Base-by-base conservation (phyloP, 768 basidiomycete species). In the Pleurotus pulmonarius region DNA sequence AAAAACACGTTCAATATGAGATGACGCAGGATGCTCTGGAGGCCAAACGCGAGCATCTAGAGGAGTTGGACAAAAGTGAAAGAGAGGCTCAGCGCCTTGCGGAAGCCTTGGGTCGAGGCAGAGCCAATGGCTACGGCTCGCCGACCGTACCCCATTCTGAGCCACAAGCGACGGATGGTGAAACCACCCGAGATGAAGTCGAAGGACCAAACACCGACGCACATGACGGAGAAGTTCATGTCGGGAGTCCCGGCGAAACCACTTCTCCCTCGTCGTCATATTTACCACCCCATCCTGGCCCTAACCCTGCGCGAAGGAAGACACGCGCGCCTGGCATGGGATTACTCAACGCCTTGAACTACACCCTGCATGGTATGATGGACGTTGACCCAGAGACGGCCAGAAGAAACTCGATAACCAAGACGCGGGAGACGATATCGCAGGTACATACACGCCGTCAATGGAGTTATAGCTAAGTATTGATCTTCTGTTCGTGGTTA, bases 351-450 rank as follows among this genome's bases (percentile, higher is more conserved):
- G 97, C 97, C 13, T 75, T 99, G 43, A 94, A 89, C 65, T 95
- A 97, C 71, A 95, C 94, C 20, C 69, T 99, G 55, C 94, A 95
- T 62, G 95, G 96, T 4, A 95, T 98, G 87, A 98, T 99, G 88
- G 97, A 99, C 63, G 91, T 91, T 15, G 97, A 99, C 72, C 97
- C 97, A 2, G 97, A 98, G 74, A 92, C 90, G 15, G 95, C 96
- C 4, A 78, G 97, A 58, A 79, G 97, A 60, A 98, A 90, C 65
- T 84, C 87, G 52, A 98, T 99, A 60, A 89, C 89, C 59, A 98
- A 97, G 75, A 94, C 94, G 4, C 83, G 92, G 62, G 96, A 98
- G 73, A 84, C 83, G 16, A 97, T 98, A 59, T 92, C 93, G n/a
- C 92, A 94, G 78, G 95, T 95, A 66, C 61, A 75, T 67, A 12